These are phyloP conservation scores for Guyanaporus albipodus DNA, from an alignment of 768 basidiomycete genomes.

Conservation along the genomic window DNA sequence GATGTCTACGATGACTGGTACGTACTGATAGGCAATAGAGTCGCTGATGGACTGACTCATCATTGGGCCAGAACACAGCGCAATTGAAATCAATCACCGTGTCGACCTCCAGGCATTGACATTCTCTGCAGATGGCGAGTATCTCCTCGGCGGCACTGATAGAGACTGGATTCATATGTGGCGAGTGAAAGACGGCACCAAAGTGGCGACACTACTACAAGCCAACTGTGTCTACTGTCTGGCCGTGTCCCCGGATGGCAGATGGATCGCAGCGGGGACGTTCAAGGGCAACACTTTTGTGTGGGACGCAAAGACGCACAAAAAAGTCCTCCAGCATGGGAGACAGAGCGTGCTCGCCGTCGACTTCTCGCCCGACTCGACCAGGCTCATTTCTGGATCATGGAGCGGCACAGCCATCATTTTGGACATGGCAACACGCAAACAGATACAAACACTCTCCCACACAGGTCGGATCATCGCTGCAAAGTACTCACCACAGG, in stretches of 20 bases:
- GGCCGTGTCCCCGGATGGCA: neutral
- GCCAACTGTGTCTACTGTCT: neutral
- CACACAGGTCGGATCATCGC: too few species aligned
- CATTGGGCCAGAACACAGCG: neutral
- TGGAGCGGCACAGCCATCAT: too few species aligned
- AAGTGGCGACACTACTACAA: too few species aligned
- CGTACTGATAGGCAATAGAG: too few species aligned
- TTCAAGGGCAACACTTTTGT: neutral
- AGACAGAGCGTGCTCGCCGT: neutral
- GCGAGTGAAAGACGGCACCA: slow-evolving; percentile 1
- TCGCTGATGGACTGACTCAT: neutral
- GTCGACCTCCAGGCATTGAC: neutral
- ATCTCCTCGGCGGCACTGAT: neutral
- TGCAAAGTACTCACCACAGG: too few species aligned
- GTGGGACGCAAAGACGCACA: neutral
- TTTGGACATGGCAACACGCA: too few species aligned
- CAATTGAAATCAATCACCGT: neutral
- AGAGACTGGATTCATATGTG: neutral
- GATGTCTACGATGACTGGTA: neutral
- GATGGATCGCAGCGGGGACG: slow-evolving; percentile 2
- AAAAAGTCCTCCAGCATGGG: neutral
- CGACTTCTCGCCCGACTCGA: too few species aligned
- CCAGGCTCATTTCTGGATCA: too few species aligned
- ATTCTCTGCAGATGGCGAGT: neutral
- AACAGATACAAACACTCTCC: too few species aligned